A percentile compares a stretch with the other conserved stretches of the same genome.
phyloP scores from a whole-genome alignment of 805 yeast species.

The Priceomyces haplophilus region DNA sequence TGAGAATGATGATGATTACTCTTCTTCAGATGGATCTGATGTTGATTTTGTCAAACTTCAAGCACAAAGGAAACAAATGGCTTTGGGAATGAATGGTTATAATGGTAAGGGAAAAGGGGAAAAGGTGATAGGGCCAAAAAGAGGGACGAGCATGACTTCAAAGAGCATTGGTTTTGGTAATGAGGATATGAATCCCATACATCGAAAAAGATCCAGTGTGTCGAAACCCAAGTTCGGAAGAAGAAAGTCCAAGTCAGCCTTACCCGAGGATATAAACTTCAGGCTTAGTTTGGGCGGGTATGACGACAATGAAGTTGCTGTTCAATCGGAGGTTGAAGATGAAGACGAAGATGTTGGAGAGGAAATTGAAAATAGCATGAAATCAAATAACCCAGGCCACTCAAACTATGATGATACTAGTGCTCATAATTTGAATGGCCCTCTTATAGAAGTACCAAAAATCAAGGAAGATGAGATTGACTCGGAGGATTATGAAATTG shows the following conservation, averaged over 20 bases:
- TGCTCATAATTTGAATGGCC: constrained; percentile 30
- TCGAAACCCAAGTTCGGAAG: constrained; percentile 29
- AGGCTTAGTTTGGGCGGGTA: constrained; percentile 40
- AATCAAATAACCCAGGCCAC: not conserved
- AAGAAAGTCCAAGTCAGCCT: constrained; percentile 35
- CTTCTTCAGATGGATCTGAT: constrained; percentile 60
- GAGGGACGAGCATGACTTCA: not conserved
- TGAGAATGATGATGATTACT: constrained; percentile 21
- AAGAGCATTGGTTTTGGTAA: not conserved
- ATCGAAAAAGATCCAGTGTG: constrained; percentile 11
- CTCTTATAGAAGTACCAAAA: constrained; percentile 48
- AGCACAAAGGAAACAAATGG: constrained; percentile 59
- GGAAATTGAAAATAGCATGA: constrained; percentile 26
- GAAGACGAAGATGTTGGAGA: constrained; percentile 65
- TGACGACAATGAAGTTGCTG: constrained; percentile 15
- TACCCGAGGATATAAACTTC: constrained; percentile 43
- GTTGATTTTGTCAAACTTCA: constrained; percentile 72
- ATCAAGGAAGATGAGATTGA: constrained; percentile 45
- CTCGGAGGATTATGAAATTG: constrained; percentile 65
- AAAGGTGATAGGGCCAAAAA: not conserved
- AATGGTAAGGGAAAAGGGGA: constrained; percentile 13
- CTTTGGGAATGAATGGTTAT: constrained; percentile 43
- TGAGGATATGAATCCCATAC: constrained; percentile 3
- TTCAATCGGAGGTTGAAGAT: constrained; percentile 31
- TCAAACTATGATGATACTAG: constrained; percentile 10